Conservation (phyloP, 208 protist species). For the Leptomonas pyrrhocoris region DNA sequence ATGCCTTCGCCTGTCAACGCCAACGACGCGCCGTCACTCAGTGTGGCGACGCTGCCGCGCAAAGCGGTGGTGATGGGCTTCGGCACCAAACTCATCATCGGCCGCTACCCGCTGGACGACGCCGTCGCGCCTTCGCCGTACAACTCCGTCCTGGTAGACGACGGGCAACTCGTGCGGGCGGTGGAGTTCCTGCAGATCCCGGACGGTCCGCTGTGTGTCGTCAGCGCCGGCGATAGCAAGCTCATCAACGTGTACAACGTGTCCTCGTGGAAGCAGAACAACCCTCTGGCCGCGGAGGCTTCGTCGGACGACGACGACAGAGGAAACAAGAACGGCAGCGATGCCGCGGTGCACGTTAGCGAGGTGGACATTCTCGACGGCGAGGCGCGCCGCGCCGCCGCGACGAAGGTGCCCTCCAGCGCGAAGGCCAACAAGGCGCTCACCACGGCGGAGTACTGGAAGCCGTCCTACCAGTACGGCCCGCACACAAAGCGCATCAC, state of each 20-base stretch:
- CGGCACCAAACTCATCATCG: slow-evolving; percentile 59
- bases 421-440: slow-evolving; percentile 17
- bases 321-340: background rate
- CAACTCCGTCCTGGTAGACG: slow-evolving; percentile 64
- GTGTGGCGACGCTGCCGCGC: slow-evolving; percentile 41
- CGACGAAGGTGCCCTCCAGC: background rate
- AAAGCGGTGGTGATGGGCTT: slow-evolving; percentile 66
- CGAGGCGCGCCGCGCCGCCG: background rate
- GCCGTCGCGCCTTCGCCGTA: slow-evolving; percentile 30
- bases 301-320: slow-evolving; percentile 30
- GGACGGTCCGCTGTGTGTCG: slow-evolving; percentile 67
- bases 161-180: slow-evolving; percentile 71
- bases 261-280: slow-evolving; percentile 42
- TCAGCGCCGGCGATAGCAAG: slow-evolving; percentile 79
- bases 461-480: slow-evolving; percentile 68
- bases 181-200: slow-evolving; percentile 67
- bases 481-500: slow-evolving; percentile 88
- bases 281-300: slow-evolving; percentile 34
- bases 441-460: slow-evolving; percentile 36
- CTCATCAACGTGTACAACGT: slow-evolving; percentile 82
- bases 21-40: slow-evolving; percentile 47
- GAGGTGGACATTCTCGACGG: slow-evolving; percentile 22
- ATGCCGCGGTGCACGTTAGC: slow-evolving; percentile 9
- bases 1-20: slow-evolving; percentile 24
- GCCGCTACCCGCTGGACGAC: slow-evolving; percentile 42